A percentile compares a stretch with the other conserved stretches of the same genome.
Evolutionary conservation across 805 yeast genomes (phyloP).

Genomic region (Candida quercuum): DNA sequence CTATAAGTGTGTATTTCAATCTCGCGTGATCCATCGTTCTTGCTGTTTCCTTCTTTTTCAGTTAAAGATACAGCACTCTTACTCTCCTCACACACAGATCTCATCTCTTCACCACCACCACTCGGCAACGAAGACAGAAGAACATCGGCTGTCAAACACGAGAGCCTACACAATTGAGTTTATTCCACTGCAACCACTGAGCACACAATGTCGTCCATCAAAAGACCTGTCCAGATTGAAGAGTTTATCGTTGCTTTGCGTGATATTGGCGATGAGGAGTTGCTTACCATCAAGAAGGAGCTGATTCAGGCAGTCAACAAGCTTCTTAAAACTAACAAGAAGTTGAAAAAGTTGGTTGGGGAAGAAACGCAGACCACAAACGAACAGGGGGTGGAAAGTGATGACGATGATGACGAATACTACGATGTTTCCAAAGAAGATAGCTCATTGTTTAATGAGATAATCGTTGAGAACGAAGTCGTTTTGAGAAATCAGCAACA

Average conservation of each 20-base stretch:
- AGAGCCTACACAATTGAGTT: no score
- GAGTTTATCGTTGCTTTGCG: constrained; percentile 50
- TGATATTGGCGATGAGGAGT: constrained; percentile 44
- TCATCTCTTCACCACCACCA: no score
- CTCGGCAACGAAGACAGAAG: no score
- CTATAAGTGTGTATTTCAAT: no score
- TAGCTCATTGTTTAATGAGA: constrained; percentile 44
- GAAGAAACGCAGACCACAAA: constrained; percentile 23
- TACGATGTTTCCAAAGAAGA: constrained; percentile 35
- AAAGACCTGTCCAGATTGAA: constrained; percentile 34
- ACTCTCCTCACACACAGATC: no score
- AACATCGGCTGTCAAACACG: no score
- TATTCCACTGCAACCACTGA: no score
- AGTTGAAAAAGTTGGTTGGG: constrained; percentile 38
- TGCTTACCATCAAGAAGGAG: constrained; percentile 27
- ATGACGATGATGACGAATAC: constrained; percentile 17
- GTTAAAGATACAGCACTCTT: no score
- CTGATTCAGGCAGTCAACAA: constrained; percentile 39
- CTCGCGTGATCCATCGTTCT: no score
- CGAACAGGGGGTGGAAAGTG: constrained; percentile 16
- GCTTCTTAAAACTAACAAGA: constrained; percentile 45
- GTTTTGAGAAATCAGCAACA: constrained; percentile 49
- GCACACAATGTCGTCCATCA: constrained; percentile 22
- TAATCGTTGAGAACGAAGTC: constrained; percentile 48
- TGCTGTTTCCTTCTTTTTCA: no score